phyloP scores from a whole-genome alignment of 192 early-diverging fungal species.

The Coemansia sp. region DNA sequence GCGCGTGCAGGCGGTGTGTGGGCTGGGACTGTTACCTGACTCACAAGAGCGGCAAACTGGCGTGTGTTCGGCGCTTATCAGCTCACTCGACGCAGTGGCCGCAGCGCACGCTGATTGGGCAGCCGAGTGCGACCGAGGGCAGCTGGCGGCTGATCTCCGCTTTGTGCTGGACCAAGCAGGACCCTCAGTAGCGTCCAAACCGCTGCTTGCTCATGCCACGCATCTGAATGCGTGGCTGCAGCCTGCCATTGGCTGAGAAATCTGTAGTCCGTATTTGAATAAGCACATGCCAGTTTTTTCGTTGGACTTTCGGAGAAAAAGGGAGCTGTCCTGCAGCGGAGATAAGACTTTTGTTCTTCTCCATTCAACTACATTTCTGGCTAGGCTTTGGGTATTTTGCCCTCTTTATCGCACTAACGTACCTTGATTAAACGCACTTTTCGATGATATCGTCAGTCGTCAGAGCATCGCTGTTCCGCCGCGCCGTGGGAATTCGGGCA shows the following conservation, averaged over 20 bases:
- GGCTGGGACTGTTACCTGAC: slow-evolving; percentile 14
- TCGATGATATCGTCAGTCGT: slow-evolving; percentile 21
- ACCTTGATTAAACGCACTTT: not conserved
- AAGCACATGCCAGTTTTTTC: not conserved
- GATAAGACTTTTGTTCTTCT: slow-evolving; percentile 1
- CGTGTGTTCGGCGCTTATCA: slow-evolving; percentile 12
- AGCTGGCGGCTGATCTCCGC: slow-evolving; percentile 26
- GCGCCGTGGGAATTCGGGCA: slow-evolving; percentile 5
- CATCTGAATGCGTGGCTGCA: slow-evolving; percentile 1
- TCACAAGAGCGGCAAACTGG: not conserved
- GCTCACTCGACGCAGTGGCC: not conserved
- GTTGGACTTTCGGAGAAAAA: not conserved
- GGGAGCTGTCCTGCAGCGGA: too few species aligned
- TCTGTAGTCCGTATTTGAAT: not conserved
- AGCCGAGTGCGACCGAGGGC: slow-evolving; percentile 31
- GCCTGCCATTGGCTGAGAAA: not conserved
- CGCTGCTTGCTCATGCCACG: not conserved
- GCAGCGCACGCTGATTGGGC: not conserved
- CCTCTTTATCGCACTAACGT: not conserved
- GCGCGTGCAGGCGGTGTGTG: slow-evolving; percentile 39
- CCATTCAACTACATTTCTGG: too few species aligned
- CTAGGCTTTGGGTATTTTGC: too few species aligned
- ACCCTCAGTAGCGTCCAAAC: not conserved
- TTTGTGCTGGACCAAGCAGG: slow-evolving; percentile 15
- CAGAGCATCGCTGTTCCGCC: slow-evolving; percentile 13